These are phyloP conservation scores for Amesomyces nigricolor DNA, from an alignment of 2,329 filamentous ascomycete species.

Conservation along the genomic window DNA sequence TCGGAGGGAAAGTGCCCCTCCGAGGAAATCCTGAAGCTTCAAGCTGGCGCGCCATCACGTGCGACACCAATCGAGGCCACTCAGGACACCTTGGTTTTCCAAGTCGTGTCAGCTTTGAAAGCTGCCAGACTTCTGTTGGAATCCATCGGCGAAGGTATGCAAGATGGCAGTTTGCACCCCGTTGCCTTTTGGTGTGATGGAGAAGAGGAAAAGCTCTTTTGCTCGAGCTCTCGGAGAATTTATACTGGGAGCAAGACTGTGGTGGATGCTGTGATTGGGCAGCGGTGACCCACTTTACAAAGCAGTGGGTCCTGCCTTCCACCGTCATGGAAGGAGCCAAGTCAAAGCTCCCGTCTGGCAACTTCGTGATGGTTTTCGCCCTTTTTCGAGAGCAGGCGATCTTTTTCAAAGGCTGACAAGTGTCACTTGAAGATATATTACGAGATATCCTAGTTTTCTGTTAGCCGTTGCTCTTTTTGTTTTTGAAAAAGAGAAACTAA, in stretches of 20 bases:
- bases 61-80: background rate
- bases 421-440: too few species aligned
- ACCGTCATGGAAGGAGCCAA: too few species aligned
- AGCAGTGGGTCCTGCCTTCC: too few species aligned
- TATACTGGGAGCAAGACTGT: slow-evolving; percentile 2
- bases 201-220: slow-evolving; percentile 10
- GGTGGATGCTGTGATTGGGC: slow-evolving; percentile 6
- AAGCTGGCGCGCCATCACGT: slow-evolving; percentile 12
- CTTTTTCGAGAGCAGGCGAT: too few species aligned
- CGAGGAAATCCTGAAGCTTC: slow-evolving; percentile 1
- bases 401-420: too few species aligned
- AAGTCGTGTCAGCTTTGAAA: background rate
- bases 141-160: background rate
- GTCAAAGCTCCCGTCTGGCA: too few species aligned
- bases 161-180: slow-evolving; percentile 1
- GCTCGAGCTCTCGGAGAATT: slow-evolving; percentile 14
- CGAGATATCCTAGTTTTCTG: too few species aligned
- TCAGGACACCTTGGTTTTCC: background rate
- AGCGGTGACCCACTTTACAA: background rate
- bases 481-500: too few species aligned
- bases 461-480: too few species aligned
- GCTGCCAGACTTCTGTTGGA: background rate
- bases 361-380: too few species aligned
- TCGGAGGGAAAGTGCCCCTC: slow-evolving; percentile 6
- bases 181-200: background rate